These are phyloP conservation scores for Omphalotus guepiniiformis DNA, from an alignment of 768 basidiomycete genomes.

Conservation along the genomic window DNA sequence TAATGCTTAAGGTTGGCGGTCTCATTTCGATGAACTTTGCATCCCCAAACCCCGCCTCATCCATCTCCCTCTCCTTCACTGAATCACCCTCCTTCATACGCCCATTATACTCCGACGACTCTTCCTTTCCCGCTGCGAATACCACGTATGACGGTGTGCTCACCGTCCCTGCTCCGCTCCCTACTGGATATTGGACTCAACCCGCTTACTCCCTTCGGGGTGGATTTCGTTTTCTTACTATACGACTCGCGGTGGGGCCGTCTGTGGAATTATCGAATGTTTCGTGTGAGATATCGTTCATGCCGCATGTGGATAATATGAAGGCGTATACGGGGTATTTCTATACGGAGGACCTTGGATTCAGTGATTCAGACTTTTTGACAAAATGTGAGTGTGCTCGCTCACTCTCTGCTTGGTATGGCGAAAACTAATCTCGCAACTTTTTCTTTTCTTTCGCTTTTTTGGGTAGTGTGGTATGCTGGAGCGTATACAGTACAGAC, in stretches of 20 bases:
- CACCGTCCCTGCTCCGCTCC: conserved; percentile 31
- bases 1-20: conserved; percentile 42
- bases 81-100: conserved; percentile 55
- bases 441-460: neutral
- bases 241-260: conserved; percentile 16
- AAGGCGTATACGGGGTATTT: conserved; percentile 34
- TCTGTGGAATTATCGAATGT: conserved; percentile 28
- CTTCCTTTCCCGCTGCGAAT: conserved; percentile 41
- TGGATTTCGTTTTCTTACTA: conserved; percentile 22
- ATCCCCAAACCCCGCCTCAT: conserved; percentile 24
- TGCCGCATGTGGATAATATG: conserved; percentile 31
- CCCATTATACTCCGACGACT: conserved; percentile 50
- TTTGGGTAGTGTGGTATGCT: conserved; percentile 23
- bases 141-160: conserved; percentile 42
- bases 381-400: conserved; percentile 28
- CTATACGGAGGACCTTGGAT: conserved; percentile 26
- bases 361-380: conserved; percentile 28
- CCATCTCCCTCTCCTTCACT: conserved; percentile 51
- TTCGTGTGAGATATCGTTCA: conserved; percentile 29
- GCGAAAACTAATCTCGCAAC: neutral
- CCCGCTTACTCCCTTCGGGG: conserved; percentile 36
- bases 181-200: conserved; percentile 43
- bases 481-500: conserved; percentile 13
- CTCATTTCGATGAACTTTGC: conserved; percentile 46
- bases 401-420: neutral